phyloP scores from a whole-genome alignment of 2,329 filamentous ascomycete genomes.

The Raffaelea arxii region DNA sequence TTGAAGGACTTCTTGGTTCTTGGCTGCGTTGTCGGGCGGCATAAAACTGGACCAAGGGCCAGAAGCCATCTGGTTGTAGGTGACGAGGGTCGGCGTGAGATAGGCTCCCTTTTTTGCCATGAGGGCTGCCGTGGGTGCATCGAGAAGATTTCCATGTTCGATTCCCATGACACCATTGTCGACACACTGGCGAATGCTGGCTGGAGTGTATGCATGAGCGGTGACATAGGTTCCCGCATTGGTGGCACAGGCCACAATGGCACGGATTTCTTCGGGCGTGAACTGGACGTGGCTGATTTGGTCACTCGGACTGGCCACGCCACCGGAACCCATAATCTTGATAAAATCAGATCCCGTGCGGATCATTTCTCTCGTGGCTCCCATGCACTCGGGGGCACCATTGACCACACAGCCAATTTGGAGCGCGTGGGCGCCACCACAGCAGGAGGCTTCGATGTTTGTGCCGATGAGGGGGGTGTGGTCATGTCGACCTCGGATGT shows the following conservation, averaged over 20 bases:
- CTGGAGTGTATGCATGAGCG: slow-evolving; percentile 41
- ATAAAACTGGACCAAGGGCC: slow-evolving; percentile 29
- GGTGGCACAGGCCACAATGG: slow-evolving; percentile 36
- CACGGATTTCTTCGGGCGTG: slow-evolving; percentile 38
- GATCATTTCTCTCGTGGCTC: slow-evolving; percentile 38
- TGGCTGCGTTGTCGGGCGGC: slow-evolving; percentile 28
- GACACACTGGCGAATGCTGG: slow-evolving; percentile 39
- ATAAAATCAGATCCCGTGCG: slow-evolving; percentile 42
- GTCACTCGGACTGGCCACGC: slow-evolving; percentile 42
- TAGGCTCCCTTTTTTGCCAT: slow-evolving; percentile 37
- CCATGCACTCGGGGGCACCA: slow-evolving; percentile 39
- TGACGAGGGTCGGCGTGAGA: slow-evolving; percentile 41
- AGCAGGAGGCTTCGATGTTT: slow-evolving; percentile 32
- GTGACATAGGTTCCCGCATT: slow-evolving; percentile 41
- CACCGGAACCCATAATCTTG: slow-evolving; percentile 47
- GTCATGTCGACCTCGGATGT: slow-evolving; percentile 31
- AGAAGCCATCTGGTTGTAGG: slow-evolving; percentile 36
- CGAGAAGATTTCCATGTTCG: slow-evolving; percentile 30
- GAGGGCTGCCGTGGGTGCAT: slow-evolving; percentile 28
- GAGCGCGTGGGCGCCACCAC: slow-evolving; percentile 28
- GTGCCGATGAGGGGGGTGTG: slow-evolving; percentile 10
- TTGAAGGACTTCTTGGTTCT: slow-evolving; percentile 37
- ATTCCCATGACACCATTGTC: slow-evolving; percentile 41
- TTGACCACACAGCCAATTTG: slow-evolving; percentile 32
- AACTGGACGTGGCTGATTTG: slow-evolving; percentile 41